phyloP scores from a whole-genome alignment of 805 yeast genomes.

The Komagataella pseudopastoris region DNA sequence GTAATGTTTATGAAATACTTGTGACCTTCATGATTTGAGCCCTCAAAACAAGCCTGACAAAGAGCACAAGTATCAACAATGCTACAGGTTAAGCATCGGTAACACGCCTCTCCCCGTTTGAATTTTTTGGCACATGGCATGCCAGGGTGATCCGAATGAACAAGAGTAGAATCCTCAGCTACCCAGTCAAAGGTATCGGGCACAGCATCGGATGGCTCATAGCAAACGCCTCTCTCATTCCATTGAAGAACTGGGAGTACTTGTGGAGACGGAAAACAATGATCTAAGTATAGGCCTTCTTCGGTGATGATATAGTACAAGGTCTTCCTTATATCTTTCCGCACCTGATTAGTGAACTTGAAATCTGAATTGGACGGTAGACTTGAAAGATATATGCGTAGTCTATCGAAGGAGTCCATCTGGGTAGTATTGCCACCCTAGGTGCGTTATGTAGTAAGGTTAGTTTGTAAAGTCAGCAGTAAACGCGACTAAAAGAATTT shows the following conservation, averaged over 20 bases:
- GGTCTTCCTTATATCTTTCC: slow-evolving; percentile 23
- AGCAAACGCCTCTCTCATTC: slow-evolving; percentile 1
- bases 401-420: slow-evolving; percentile 1
- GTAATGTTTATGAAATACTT: slow-evolving; percentile 51
- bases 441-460: neutral
- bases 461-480: neutral
- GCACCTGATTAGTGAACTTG: slow-evolving; percentile 16
- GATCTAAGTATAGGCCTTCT: slow-evolving; percentile 23
- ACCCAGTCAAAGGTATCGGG: neutral
- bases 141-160: slow-evolving; percentile 31
- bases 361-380: slow-evolving; percentile 22
- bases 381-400: slow-evolving; percentile 22
- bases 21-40: slow-evolving; percentile 61
- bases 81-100: slow-evolving; percentile 64
- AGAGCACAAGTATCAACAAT: slow-evolving; percentile 76
- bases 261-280: slow-evolving; percentile 20
- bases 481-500: neutral
- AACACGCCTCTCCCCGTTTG: slow-evolving; percentile 69
- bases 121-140: slow-evolving; percentile 67
- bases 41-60: slow-evolving; percentile 64
- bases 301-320: slow-evolving; percentile 29
- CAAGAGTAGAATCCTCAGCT: slow-evolving; percentile 5
- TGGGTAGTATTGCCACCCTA: neutral
- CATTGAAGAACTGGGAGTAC: slow-evolving; percentile 7
- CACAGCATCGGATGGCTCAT: neutral